These are phyloP conservation scores for Pythium dissotocum DNA, from an alignment of 352 stramenopile genomes.

Conservation along the genomic window DNA sequence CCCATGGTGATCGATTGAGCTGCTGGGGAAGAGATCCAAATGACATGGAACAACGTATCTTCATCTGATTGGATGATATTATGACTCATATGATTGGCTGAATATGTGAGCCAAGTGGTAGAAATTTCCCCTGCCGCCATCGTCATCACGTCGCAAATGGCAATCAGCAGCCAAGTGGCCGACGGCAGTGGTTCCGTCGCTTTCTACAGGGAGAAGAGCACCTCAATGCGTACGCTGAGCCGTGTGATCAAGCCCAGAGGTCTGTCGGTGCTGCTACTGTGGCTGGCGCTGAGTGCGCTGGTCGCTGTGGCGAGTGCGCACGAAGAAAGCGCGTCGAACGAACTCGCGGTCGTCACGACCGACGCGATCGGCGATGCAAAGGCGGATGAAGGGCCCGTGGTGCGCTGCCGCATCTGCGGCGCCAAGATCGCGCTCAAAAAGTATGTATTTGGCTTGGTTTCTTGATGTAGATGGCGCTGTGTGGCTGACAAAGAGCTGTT, in stretches of 20 bases:
- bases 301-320: not conserved
- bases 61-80: slow-evolving; percentile 24
- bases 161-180: not conserved
- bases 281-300: slow-evolving; percentile 8
- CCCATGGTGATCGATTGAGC: slow-evolving; percentile 24
- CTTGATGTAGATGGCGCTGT: not conserved
- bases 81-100: not conserved
- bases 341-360: slow-evolving; percentile 23
- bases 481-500: not conserved
- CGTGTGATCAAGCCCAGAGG: not conserved
- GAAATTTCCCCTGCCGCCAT: slow-evolving; percentile 4
- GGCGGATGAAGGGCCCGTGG: slow-evolving; percentile 33
- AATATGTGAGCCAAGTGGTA: not conserved
- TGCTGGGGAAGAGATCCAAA: slow-evolving; percentile 7
- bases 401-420: slow-evolving; percentile 82
- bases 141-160: not conserved
- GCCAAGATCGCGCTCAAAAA: slow-evolving; percentile 64
- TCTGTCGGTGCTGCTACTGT: slow-evolving; percentile 6
- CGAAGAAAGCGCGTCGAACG: not conserved
- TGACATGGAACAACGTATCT: slow-evolving; percentile 19
- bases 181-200: not conserved
- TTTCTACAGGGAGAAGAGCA: not conserved
- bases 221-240: not conserved
- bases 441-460: slow-evolving; percentile 29
- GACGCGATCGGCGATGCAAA: slow-evolving; percentile 23